Evolutionary conservation across 2,329 filamentous ascomycete genomes (phyloP).

Genomic region (Amauroascus verrucosus): DNA sequence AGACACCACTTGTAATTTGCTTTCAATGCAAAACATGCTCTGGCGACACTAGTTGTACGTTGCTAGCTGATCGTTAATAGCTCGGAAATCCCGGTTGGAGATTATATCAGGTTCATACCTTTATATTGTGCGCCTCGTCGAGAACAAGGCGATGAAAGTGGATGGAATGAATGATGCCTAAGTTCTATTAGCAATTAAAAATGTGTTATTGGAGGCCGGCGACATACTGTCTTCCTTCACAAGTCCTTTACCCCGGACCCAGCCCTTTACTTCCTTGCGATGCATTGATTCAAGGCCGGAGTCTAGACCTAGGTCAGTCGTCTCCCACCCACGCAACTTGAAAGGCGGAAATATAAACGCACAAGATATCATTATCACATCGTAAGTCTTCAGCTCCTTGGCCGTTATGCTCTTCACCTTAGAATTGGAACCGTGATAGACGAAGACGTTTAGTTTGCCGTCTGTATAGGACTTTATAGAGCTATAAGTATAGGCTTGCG

Average conservation of each 20-base stretch:
- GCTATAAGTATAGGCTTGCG: slow-evolving; percentile 10
- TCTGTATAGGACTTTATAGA: slow-evolving; percentile 55
- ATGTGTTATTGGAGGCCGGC: neutral
- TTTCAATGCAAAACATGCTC: slow-evolving; percentile 84
- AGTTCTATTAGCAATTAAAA: slow-evolving; percentile 5
- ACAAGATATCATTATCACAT: slow-evolving; percentile 97
- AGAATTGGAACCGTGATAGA: slow-evolving; percentile 78
- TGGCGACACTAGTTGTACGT: slow-evolving; percentile 81
- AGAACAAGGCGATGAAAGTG: slow-evolving; percentile 84
- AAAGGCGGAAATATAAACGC: slow-evolving; percentile 40
- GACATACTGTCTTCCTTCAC: slow-evolving; percentile 60
- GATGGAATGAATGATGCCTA: slow-evolving; percentile 70
- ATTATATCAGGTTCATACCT: slow-evolving; percentile 35
- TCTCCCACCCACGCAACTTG: neutral
- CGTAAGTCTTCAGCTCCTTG: slow-evolving; percentile 66
- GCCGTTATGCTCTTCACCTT: slow-evolving; percentile 68
- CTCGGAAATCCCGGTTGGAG: neutral
- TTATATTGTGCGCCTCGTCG: slow-evolving; percentile 94
- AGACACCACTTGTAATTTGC: slow-evolving; percentile 91
- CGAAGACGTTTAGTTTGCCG: slow-evolving; percentile 77
- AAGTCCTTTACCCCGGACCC: slow-evolving; percentile 66
- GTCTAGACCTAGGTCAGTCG: slow-evolving; percentile 24
- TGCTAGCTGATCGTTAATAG: slow-evolving; percentile 19
- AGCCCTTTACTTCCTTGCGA: slow-evolving; percentile 85
- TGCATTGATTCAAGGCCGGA: slow-evolving; percentile 75